These are phyloP conservation scores for Naganishia albida DNA, from an alignment of 1,284 basidiomycete genomes.

Conservation along the genomic window DNA sequence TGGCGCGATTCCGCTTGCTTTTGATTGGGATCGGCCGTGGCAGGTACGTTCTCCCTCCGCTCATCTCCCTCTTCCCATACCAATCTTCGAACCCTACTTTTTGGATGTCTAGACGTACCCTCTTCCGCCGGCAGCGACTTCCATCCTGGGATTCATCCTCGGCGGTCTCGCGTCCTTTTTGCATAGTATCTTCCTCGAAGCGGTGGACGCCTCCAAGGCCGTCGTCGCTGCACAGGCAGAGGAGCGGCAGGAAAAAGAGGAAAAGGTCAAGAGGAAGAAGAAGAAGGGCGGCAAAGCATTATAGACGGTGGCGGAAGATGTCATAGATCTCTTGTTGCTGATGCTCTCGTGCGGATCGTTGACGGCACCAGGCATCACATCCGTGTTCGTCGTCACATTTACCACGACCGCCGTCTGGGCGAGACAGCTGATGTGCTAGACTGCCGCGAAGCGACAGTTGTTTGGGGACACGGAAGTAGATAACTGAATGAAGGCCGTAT, in stretches of 20 bases:
- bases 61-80: neutral
- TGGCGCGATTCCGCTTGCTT: constrained; percentile 75
- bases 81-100: neutral
- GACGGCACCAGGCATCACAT: neutral
- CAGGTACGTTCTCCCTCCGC: constrained; percentile 63
- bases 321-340: neutral
- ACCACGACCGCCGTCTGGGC: neutral
- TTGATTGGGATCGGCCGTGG: constrained; percentile 96
- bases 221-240: constrained; percentile 11
- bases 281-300: constrained; percentile 57
- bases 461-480: no score
- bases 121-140: constrained; percentile 69
- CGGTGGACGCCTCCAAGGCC: constrained; percentile 12
- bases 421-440: no score
- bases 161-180: constrained; percentile 64
- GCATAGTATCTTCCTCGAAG: constrained; percentile 54
- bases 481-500: no score
- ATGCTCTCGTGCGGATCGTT: no score
- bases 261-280: constrained; percentile 54
- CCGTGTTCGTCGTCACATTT: neutral
- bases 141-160: constrained; percentile 67
- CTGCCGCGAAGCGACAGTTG: no score
- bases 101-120: constrained; percentile 68
- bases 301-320: neutral
- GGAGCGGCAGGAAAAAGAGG: constrained; percentile 37